Evolutionary conservation across 169 alveolate species (phyloP), one percentile per base, ranked within the genome.

Genomic region (Theileria parva): DNA sequence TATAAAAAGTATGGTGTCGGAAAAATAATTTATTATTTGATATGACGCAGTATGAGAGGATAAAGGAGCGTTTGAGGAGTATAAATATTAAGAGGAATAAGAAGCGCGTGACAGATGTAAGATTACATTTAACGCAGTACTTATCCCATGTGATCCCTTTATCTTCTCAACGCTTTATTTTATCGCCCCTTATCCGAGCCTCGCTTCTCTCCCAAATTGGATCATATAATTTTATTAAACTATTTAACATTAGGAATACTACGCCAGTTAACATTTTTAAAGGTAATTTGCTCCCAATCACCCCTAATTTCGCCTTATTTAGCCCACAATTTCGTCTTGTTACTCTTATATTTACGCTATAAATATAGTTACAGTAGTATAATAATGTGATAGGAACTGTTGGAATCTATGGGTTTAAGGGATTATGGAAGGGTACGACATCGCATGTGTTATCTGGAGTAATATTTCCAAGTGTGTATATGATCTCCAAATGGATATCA

Each of bases 111-210:
- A 74, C 81, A 9, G 87, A 85, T 48, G 17, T 78, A 11, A 80
- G 91, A 44, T 28, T 85, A 37, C 77, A 77, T 28, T 53, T 78
- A 15, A 77, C 91, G 0, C 87, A 77, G 59, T 85, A 78, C 30
- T 19, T 78, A 23, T 61, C 91, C n/a, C 91, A 85, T 71, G 84
- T 64, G 23, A 64, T 85, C 0, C 91, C 91, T 12, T 32, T 78
- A 51, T 63, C 91, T 12, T 28, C 79, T 2, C 87, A 78, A 30
- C 68, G 87, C 4, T 61, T 85, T 7, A 13, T 85, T 23, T 39
- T 85, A 69, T 74, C 91, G 2, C 91, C 91, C 0, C 55, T 85
- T 44, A 66, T 69, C 63, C 65, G 91, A 77, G 13, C 76, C 7
- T 66, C 79, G 27, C 57, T 71, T 50, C 55, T 77, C 17, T 51